Evolutionary conservation across 208 protist genomes (phyloP), one percentile per base, ranked within the genome.

Genomic region (Angomonas desouzai): DNA sequence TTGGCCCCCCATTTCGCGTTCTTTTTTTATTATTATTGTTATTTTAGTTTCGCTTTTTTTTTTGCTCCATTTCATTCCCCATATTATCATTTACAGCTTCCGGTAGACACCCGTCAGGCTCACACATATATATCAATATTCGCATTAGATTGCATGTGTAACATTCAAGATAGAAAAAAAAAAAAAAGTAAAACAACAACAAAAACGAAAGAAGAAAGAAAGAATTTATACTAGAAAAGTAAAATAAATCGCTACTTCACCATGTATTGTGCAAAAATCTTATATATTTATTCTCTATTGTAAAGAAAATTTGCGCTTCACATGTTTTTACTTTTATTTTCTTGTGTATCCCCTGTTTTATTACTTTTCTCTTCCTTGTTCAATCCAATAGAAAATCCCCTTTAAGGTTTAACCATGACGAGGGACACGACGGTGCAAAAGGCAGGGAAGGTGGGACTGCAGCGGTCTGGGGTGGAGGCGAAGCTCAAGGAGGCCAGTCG

Each of bases 381-480:
- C 22, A 28, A n/a, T n/a, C n/a, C n/a, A 53, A 7, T 53, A 53
- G 47, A 27, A 53, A n/a, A 23, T 20, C 6, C 22, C 23, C 9
- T 23, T 20, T 7, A 53, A 61, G 3, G 7, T 3, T 9, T 53
- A 38, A 64, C 29, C 20, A 89, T 89, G 87, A 59, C 64, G 10
- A 70, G 83, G 30, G 84, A 95, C 49, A 92, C 83, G 36, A 34
- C 80, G 0, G 79, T 86, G 47, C 69, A 76, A 23, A 80, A 80
- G 27, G 68, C 68, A 45, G 72, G 58, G 34, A 73, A 85, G 63
- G 68, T 74, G 16, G 75, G 76, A 18, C 64, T 85, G 33, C 72
- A 75, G 13, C 85, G 70, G 43, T 66, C 68, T 0, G 81, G 77
- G 11, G 55, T 79, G 38, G 84, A 85, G 70, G 80, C 75, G 22